Evolutionary conservation across 345 rosid species (phyloP).

Genomic region (Dimocarpus longan): DNA sequence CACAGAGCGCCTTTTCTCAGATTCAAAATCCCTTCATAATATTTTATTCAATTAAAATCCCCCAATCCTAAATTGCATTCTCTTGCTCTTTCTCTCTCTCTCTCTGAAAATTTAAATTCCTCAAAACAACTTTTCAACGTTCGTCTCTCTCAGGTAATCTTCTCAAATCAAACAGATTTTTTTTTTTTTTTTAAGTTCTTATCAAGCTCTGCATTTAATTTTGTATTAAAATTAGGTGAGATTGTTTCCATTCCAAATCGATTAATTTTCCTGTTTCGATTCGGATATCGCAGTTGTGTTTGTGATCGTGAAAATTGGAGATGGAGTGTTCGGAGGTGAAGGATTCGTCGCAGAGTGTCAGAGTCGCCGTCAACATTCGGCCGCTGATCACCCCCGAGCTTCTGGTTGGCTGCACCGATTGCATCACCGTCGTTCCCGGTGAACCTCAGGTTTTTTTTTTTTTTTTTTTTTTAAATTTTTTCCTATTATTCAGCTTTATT

Average conservation of each 20-base stretch:
- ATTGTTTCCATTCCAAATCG: not conserved
- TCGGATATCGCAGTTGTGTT: not conserved
- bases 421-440: slow-evolving; percentile 77
- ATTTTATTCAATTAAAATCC: slow-evolving; percentile 18
- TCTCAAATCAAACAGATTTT: not conserved
- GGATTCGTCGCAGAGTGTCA: slow-evolving; percentile 61
- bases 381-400: slow-evolving; percentile 92
- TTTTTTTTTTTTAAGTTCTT: not conserved
- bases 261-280: not conserved
- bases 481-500: no score
- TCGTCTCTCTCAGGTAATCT: slow-evolving; percentile 5
- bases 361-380: slow-evolving; percentile 87
- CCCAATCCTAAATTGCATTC: slow-evolving; percentile 19
- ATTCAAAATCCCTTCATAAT: slow-evolving; percentile 22
- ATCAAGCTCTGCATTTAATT: slow-evolving; percentile 12
- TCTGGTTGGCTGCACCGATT: slow-evolving; percentile 81
- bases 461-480: not conserved
- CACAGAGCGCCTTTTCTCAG: slow-evolving; percentile 50
- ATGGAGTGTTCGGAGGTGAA: slow-evolving; percentile 61
- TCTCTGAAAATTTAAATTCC: slow-evolving; percentile 26
- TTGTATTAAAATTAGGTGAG: not conserved
- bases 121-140: not conserved
- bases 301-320: slow-evolving; percentile 1
- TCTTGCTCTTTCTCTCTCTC: not conserved
- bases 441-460: slow-evolving; percentile 74